These are phyloP conservation scores for Podila verticillata DNA, from an alignment of 192 early-diverging fungal genomes.

Conservation along the genomic window DNA sequence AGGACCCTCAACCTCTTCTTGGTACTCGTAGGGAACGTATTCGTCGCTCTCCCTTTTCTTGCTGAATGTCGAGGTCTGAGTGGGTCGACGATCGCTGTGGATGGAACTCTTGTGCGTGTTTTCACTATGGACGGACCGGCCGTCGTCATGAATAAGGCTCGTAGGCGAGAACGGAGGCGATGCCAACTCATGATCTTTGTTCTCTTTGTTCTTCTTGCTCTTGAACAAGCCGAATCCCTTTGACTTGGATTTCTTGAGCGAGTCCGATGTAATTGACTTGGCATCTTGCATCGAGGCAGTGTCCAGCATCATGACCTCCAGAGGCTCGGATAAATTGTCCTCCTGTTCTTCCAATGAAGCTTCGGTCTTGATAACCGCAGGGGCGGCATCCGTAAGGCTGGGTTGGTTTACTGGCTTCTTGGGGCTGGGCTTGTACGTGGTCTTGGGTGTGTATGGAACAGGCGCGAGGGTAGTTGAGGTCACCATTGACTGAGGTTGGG, in stretches of 20 bases:
- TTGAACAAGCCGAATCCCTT: constrained; percentile 41
- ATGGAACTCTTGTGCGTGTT: constrained; percentile 28
- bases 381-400: background rate
- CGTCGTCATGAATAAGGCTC: constrained; percentile 1
- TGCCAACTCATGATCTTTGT: constrained; percentile 8
- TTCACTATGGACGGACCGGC: constrained; percentile 26
- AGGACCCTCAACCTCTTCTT: constrained; percentile 40
- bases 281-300: background rate
- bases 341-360: background rate
- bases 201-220: constrained; percentile 16
- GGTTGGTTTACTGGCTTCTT: constrained; percentile 6
- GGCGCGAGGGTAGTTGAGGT: constrained; percentile 4
- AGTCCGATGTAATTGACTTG: background rate
- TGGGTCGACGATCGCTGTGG: constrained; percentile 6
- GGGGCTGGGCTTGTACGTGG: constrained; percentile 9
- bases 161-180: constrained; percentile 20
- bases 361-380: background rate
- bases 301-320: background rate
- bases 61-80: background rate
- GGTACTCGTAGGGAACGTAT: constrained; percentile 47
- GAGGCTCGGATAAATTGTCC: background rate
- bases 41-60: constrained; percentile 33
- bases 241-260: constrained; percentile 23
- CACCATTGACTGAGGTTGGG: background rate
- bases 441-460: constrained; percentile 21